These are phyloP conservation scores for Scheffersomyces cryptocercus DNA, from an alignment of 1,139 yeast genomes.

Conservation along the genomic window DNA sequence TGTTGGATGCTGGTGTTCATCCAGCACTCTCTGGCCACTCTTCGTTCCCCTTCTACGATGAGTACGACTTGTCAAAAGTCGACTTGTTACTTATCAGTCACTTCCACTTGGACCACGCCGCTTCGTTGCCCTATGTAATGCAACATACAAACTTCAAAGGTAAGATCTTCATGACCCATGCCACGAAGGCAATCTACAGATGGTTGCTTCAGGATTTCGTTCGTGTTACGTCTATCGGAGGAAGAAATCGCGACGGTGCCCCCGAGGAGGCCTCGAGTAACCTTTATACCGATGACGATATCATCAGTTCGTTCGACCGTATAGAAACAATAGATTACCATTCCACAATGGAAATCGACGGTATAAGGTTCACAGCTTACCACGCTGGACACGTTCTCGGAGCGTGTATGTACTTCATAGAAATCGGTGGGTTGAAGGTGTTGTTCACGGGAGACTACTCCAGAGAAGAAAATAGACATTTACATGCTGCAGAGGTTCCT, in stretches of 20 bases:
- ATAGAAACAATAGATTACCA: constrained; percentile 96
- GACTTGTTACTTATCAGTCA: constrained; percentile 88
- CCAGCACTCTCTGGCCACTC: constrained; percentile 92
- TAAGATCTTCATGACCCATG: constrained; percentile 97
- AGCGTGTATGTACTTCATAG: constrained; percentile 96
- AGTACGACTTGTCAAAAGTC: constrained; percentile 83
- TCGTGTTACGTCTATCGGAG: constrained; percentile 77
- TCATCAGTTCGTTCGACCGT: constrained; percentile 80
- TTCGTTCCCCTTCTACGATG: constrained; percentile 93
- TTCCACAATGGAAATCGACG: constrained; percentile 91
- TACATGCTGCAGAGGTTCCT: constrained; percentile 94
- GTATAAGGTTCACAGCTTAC: constrained; percentile 93
- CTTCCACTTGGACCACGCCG: constrained; percentile 97
- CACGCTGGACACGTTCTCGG: constrained; percentile 99
- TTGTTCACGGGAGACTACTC: constrained; percentile 96
- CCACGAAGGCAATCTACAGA: constrained; percentile 95
- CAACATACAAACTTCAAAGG: constrained; percentile 94
- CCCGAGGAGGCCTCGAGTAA: constrained; percentile 37
- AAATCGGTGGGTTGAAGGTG: constrained; percentile 87
- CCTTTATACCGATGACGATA: constrained; percentile 87
- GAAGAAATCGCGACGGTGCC: constrained; percentile 30
- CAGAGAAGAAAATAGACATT: constrained; percentile 91
- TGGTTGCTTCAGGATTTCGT: constrained; percentile 96
- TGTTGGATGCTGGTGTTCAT: constrained; percentile 98
- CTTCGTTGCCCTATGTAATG: constrained; percentile 96